Evolutionary conservation across 208 protist species (phyloP).

Genomic region (Tritrichomonas musculus): DNA sequence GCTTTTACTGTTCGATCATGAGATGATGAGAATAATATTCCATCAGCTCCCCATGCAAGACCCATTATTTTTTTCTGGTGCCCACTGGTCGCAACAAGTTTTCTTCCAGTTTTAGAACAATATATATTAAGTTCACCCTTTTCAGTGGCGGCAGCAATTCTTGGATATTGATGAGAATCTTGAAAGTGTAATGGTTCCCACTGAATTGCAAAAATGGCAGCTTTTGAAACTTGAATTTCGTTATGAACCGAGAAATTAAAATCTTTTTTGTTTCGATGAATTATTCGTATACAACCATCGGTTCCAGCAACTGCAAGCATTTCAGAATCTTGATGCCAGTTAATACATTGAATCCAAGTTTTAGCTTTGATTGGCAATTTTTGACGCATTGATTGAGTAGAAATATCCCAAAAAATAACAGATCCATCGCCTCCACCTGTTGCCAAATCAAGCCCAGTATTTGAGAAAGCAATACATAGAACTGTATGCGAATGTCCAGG

Average conservation of each 20-base stretch:
- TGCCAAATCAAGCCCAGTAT: neutral
- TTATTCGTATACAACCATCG: neutral
- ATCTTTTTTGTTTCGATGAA: neutral
- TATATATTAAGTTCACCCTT: neutral
- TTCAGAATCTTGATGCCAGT: neutral
- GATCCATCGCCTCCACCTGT: neutral
- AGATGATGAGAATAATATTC: neutral
- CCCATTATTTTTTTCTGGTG: neutral
- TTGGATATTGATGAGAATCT: neutral
- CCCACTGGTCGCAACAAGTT: neutral
- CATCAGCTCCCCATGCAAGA: neutral
- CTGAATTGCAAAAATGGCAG: neutral
- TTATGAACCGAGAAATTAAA: neutral
- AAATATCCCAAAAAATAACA: constrained; percentile 20
- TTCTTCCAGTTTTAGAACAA: neutral
- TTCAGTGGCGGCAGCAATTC: neutral
- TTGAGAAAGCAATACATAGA: neutral
- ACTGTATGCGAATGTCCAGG: constrained; percentile 25
- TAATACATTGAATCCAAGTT: neutral
- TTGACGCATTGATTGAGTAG: neutral
- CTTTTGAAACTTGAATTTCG: neutral
- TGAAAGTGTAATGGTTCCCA: constrained; percentile 31
- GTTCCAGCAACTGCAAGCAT: constrained; percentile 6
- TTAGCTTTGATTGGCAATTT: neutral
- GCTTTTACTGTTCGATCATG: neutral